Evolutionary conservation across 768 basidiomycete genomes (phyloP), one percentile per base, ranked within the genome.

Genomic region (Psilocybe azurescens): DNA sequence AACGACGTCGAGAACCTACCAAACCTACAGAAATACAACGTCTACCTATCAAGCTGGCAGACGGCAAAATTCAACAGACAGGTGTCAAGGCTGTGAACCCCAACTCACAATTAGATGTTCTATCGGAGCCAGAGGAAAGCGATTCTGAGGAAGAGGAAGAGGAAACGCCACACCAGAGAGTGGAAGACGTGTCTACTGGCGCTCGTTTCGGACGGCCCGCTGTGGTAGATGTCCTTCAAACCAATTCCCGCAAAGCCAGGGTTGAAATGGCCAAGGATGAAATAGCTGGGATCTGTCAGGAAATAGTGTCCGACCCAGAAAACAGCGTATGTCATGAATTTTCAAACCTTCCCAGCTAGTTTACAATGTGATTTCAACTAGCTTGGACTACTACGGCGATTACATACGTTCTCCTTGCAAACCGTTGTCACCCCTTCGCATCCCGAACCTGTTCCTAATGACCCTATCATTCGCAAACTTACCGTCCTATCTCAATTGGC

Each of bases 301-400:
- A 98, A 68, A 93, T 99, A 57, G 79, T 97, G 52, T 86, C 91
- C 24, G 97, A 99, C 65, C 97, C 97, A 28, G 97, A 99, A 78
- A 95, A 94, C 70, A 93, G 89, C 62, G 96, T 97, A 72, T 71
- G 91, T 80, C 20, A 16, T 16, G 5, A 48, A 38, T 24, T 38
- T 56, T n/a, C 16, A 38, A 32, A 32, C 59, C 28, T 49, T 57
- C 28, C 53, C 52, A 30, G 53, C 56, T 56, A 51, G 38, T 51
- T 59, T 16, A 52, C 32, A 41, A 38, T 53, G 44, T 44, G 33
- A 20, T 33, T 41, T 33, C 7, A 8, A 46, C 20, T 70, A 99
- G 95, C 81, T 97, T 53, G 94, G 94, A 20, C 86, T 97, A 53
- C 80, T 99, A 60, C 87, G 91, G 63, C 90, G 97, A 18, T 80